Base-by-base conservation (phyloP, 176 grass and related monocot species). In the Oryza glaberrima region DNA sequence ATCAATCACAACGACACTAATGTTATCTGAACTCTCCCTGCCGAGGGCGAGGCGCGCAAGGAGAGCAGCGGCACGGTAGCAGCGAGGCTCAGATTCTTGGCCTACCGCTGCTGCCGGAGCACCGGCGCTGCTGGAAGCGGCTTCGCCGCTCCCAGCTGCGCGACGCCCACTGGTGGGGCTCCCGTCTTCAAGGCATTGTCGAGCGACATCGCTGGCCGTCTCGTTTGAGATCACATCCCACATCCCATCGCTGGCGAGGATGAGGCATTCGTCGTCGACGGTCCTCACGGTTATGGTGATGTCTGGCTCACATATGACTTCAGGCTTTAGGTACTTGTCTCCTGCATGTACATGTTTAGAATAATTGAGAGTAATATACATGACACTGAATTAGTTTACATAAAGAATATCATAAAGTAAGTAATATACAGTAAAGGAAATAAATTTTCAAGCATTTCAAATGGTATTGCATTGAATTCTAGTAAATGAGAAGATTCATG, bases 181-280 rank as follows among this genome's bases (percentile, higher is more conserved):
- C 81, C 92, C 35, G 2, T 97, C 95, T 68, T 86, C 77, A 13
- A 97, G 84, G 85, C 89, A 93, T 1, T 90, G 91, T 12, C 91
- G 77, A 9, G 92, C 91, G 0, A 95, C 91, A 7, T 85, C 67
- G 45, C 95, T 92, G 4, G 95, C 87, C 22, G 82, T 56, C 64
- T 91, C 86, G 10, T 98, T 98, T 0, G 89, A 75, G 11, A 98
- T 67, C 12, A 88, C 95, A n/a, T 98, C 95, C 95, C 95, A 98
- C 76, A 98, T 78, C 13, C 95, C 95, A 12, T 98, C 95, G 82
- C 89, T 98, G 0, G 95, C 95, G 3, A 98, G 87, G 72, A 98
- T 95, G 47, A 98, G 47, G 73, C 85, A 94, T 26, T 95, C 83
- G 32, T 98, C 93, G 2, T 85, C 75, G 4, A 20, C 48, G 0